Base-by-base conservation (phyloP, 108 stramenopile species). In the Cyclotella atomus region DNA sequence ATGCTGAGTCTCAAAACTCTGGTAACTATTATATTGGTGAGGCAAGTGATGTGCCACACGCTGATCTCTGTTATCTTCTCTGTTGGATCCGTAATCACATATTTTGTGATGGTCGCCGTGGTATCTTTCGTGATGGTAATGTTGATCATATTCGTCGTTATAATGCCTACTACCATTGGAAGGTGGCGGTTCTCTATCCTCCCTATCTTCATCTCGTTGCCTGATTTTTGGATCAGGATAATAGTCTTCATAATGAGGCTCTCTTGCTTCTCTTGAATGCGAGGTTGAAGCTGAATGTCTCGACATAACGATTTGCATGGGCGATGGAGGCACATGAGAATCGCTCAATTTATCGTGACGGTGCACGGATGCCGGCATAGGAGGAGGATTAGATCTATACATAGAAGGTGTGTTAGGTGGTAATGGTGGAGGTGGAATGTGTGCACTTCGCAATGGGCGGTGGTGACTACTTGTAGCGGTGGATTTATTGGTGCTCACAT, bases 251-350 rank as follows among this genome's bases (percentile, higher is more conserved):
- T 41, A 9, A 3, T 41, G 60, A 7, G 60, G 60, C 60, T 61
- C 60, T 20, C 60, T 36, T 6, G 23, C 19, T 21, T 61, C 60
- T 41, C 60, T 17, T 21, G 60, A 61, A 0, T 61, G 60, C 2
- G 60, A 41, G 19, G 36, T 14, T 27, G 41, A 61, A 12, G 23
- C 21, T 10, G 38, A 43, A 21, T 61, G 60, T 41, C 41, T 38
- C 24, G 60, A 41, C 41, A 44, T 61, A 21, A 44, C 24, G n/a
- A 61, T 61, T 61, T 61, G 60, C 36, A 61, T 61, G 0, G 60
- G 60, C 36, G 60, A 61, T 3, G 60, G 60, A 24, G 36, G 60
- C 14, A 61, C 36, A 21, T 12, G 23, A 41, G 14, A 21, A 12
- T 41, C 23, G 15, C 24, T 16, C 23, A 20, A 30, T 9, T n/a